Conservation (phyloP, 2,329 filamentous ascomycete species). For the Orbilia brochopaga region DNA sequence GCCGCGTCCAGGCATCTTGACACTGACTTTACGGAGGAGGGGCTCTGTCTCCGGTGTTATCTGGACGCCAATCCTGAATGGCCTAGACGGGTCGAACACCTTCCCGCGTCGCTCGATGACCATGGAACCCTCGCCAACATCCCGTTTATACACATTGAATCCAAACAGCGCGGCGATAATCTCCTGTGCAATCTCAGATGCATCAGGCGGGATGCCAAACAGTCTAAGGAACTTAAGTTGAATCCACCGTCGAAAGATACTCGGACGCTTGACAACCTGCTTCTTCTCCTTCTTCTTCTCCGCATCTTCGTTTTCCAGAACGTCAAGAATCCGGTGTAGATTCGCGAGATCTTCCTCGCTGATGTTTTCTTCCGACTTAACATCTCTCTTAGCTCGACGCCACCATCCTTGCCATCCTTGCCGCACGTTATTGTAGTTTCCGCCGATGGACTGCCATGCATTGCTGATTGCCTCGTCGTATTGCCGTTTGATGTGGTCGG, state of each 20-base stretch:
- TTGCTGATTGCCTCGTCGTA: background rate
- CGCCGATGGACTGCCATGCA: background rate
- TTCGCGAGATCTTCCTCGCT: background rate
- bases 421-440: too few species aligned
- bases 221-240: background rate
- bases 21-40: too few species aligned
- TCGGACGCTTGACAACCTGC: background rate
- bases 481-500: background rate
- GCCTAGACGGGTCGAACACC: too few species aligned
- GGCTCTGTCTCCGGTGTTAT: too few species aligned
- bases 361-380: background rate
- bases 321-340: background rate
- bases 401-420: background rate
- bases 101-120: too few species aligned
- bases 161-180: background rate
- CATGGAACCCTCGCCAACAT: too few species aligned
- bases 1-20: too few species aligned
- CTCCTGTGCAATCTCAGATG: background rate
- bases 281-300: background rate
- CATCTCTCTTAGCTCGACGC: background rate
- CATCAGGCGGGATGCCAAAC: background rate
- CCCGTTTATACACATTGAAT: background rate
- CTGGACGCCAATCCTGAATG: too few species aligned
- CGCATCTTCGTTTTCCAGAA: background rate
- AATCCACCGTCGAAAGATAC: background rate